phyloP scores from a whole-genome alignment of 108 stramenopile species.

The Cylindrotheca fusiformis region DNA sequence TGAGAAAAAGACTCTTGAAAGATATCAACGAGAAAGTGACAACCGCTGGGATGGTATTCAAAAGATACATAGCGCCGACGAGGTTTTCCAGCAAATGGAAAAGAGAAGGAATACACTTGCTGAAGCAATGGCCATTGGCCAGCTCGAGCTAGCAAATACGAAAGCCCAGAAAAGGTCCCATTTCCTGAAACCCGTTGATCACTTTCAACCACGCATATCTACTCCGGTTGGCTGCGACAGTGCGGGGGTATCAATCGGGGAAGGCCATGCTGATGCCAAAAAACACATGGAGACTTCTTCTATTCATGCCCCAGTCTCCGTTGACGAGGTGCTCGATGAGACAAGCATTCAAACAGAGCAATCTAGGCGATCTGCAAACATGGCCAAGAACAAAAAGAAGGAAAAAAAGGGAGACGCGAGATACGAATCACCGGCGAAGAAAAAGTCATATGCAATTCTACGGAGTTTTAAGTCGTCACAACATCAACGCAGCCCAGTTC shows the following conservation, averaged over 20 bases:
- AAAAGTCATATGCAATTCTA: not conserved
- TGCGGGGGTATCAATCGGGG: not conserved
- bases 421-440: not conserved
- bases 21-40: not conserved
- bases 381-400: too few relatives aligned
- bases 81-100: not conserved
- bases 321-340: not conserved
- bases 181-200: not conserved
- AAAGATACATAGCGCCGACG: not conserved
- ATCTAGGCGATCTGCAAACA: too few relatives aligned
- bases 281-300: too few relatives aligned
- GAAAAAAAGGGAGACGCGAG: too few relatives aligned
- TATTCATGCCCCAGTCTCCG: slow-evolving; percentile 1
- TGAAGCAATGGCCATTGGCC: slow-evolving; percentile 12
- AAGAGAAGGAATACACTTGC: slow-evolving; percentile 6
- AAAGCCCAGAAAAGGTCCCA: not conserved
- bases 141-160: not conserved
- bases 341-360: too few relatives aligned
- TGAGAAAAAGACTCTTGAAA: not conserved
- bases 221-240: not conserved
- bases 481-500: not conserved
- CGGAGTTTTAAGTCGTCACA: not conserved
- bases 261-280: not conserved
- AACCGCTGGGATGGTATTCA: not conserved
- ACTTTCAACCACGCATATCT: too few relatives aligned